These are phyloP conservation scores for Elongisporangium prolatum DNA, from an alignment of 352 stramenopile genomes.

Conservation along the genomic window DNA sequence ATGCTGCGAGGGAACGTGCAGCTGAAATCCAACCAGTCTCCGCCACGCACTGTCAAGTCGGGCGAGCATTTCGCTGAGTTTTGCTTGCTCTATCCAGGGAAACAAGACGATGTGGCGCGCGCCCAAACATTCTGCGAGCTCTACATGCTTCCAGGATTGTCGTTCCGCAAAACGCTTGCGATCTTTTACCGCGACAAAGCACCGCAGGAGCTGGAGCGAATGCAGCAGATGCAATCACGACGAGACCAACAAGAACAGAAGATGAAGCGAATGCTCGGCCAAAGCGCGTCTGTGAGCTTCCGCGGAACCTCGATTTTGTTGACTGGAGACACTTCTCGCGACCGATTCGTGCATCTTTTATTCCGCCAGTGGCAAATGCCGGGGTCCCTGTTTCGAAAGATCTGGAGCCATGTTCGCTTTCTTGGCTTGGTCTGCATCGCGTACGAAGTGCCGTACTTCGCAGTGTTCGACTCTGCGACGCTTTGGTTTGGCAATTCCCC, in stretches of 20 bases:
- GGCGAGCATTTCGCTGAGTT: constrained; percentile 58
- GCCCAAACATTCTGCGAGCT: constrained; percentile 73
- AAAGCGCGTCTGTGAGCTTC: constrained; percentile 17
- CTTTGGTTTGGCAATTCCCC: constrained; percentile 41
- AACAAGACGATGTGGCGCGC: constrained; percentile 39
- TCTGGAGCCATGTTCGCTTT: constrained; percentile 50
- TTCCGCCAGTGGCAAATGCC: constrained; percentile 40
- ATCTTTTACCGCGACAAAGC: constrained; percentile 47
- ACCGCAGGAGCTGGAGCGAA: constrained; percentile 28
- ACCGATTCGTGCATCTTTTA: not conserved
- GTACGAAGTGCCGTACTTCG: constrained; percentile 62
- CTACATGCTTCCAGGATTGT: constrained; percentile 54
- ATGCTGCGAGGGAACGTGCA: constrained; percentile 49
- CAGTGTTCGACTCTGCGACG: constrained; percentile 55
- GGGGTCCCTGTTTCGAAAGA: constrained; percentile 50
- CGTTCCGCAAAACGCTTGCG: constrained; percentile 45
- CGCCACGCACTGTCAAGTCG: constrained; percentile 27
- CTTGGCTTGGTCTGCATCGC: constrained; percentile 47
- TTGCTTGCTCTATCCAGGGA: constrained; percentile 36
- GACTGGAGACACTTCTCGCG: constrained; percentile 1
- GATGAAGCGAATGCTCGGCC: constrained; percentile 70
- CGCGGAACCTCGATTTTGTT: not conserved
- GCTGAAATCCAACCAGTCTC: constrained; percentile 24
- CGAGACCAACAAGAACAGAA: constrained; percentile 74
- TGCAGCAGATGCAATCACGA: constrained; percentile 47